Conservation (phyloP, 2,329 filamentous ascomycete genomes). For the Ambrosiella beaveri region DNA sequence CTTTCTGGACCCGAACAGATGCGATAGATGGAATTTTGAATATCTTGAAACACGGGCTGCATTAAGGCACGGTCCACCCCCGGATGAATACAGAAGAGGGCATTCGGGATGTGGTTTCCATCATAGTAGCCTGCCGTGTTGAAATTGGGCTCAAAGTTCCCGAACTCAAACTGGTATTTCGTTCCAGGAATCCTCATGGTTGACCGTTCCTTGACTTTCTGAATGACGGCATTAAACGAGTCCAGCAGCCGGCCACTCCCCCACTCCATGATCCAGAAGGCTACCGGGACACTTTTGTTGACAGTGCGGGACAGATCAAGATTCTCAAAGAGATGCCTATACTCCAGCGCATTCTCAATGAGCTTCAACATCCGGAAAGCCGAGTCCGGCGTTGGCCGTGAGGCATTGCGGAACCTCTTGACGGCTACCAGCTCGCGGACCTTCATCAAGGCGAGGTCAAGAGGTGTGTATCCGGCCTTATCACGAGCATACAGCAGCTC, state of each 20-base stretch:
- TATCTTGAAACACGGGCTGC: too few relatives aligned
- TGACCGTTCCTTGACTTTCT: background rate
- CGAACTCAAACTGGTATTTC: background rate
- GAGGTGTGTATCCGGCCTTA: background rate
- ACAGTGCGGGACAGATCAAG: background rate
- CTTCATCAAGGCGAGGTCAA: background rate
- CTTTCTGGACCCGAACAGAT: too few relatives aligned
- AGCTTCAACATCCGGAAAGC: background rate
- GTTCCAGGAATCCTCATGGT: too few relatives aligned
- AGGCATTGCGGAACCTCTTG: background rate
- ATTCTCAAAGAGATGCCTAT: background rate
- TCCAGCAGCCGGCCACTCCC: background rate
- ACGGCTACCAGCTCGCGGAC: background rate
- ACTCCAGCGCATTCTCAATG: background rate
- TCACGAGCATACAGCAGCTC: background rate
- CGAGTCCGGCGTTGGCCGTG: background rate
- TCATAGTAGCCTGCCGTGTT: background rate
- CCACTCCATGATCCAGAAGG: conserved; percentile 1
- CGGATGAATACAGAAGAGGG: background rate
- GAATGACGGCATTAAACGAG: background rate
- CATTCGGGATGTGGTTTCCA: background rate
- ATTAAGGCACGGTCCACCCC: background rate
- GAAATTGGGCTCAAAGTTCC: background rate
- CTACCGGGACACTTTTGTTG: background rate
- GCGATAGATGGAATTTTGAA: too few relatives aligned